Evolutionary conservation across 805 yeast genomes (phyloP).

Genomic region (Teunomyces stri): DNA sequence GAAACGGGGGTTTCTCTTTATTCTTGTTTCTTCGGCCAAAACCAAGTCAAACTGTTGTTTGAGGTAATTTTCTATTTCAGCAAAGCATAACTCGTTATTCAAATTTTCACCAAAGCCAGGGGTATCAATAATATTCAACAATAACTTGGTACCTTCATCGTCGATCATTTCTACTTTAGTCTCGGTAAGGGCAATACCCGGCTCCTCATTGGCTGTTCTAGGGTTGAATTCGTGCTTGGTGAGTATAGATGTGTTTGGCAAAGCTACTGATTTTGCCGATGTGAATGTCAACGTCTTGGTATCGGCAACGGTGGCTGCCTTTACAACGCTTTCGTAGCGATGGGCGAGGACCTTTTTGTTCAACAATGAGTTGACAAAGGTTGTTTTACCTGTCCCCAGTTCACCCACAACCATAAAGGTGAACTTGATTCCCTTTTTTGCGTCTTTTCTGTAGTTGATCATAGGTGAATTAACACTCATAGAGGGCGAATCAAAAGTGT

Average conservation of each 20-base stretch:
- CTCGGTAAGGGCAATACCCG: constrained; percentile 74
- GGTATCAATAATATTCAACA: constrained; percentile 62
- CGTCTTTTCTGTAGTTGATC: constrained; percentile 60
- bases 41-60: constrained; percentile 78
- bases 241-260: constrained; percentile 53
- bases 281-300: constrained; percentile 58
- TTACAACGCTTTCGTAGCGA: constrained; percentile 42
- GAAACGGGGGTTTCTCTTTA: constrained; percentile 80
- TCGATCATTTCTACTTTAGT: constrained; percentile 59
- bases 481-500: constrained; percentile 28
- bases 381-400: constrained; percentile 75
- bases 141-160: constrained; percentile 54
- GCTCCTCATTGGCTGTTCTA: constrained; percentile 56
- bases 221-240: constrained; percentile 62
- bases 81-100: constrained; percentile 65
- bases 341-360: constrained; percentile 63
- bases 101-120: constrained; percentile 79
- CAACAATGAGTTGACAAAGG: constrained; percentile 66
- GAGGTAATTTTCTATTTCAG: constrained; percentile 62
- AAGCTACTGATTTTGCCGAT: constrained; percentile 52
- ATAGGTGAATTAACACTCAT: constrained; percentile 34
- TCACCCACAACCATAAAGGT: constrained; percentile 72
- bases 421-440: constrained; percentile 70
- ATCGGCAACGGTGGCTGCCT: constrained; percentile 25
- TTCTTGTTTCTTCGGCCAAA: constrained; percentile 82